Evolutionary conservation across 371 early-diverging fungal genomes (phyloP), one percentile per base, ranked within the genome.

Genomic region (Nosema bombycis): DNA sequence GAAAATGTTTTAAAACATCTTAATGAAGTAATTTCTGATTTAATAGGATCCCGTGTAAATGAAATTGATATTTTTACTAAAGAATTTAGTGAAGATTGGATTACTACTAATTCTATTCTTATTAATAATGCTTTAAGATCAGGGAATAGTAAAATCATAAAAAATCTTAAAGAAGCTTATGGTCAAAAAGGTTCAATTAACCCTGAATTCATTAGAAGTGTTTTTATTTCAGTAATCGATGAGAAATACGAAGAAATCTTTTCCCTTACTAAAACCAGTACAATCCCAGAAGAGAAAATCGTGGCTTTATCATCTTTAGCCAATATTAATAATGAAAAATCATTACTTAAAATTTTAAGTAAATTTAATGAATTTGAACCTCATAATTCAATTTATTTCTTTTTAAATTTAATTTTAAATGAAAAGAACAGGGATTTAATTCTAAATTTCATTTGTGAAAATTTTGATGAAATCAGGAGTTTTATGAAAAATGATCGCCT

Each of bases 401-500:
- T 65, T 38, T 29, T 65, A 1, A n/a, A 32, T 65, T 29, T 65
- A 14, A n/a, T 38, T 36, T 33, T 12, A 3, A 65, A 65, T 34
- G 18, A 14, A 14, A 36, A 28, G 10, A 14, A 65, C 2, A 33
- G 36, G 23, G 23, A 21, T 36, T 23, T 34, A 0, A 34, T 65
- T 34, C 18, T 65, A 26, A 65, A 65, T 65, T 65, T 26, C 37
- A 36, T 65, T 2, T 29, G 12, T 65, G 65, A 65, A 36, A 3
- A 65, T 36, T 65, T 65, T 65, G 65, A 65, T 23, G 24, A 65
- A 1, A 65, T 65, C 18, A 32, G 65, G 28, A 65, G 65, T 65
- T 65, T 12, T 65, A 65, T 65, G 65, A 65, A 65, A 65, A 65
- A 65, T 65, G 65, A 65, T 23, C 32, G 65, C 21, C 26, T 65